Percentiles rank a stretch among this genome's conserved stretches.
phyloP scores from a whole-genome alignment of 371 early-diverging fungal genomes.

The Umbelopsis sp. region DNA sequence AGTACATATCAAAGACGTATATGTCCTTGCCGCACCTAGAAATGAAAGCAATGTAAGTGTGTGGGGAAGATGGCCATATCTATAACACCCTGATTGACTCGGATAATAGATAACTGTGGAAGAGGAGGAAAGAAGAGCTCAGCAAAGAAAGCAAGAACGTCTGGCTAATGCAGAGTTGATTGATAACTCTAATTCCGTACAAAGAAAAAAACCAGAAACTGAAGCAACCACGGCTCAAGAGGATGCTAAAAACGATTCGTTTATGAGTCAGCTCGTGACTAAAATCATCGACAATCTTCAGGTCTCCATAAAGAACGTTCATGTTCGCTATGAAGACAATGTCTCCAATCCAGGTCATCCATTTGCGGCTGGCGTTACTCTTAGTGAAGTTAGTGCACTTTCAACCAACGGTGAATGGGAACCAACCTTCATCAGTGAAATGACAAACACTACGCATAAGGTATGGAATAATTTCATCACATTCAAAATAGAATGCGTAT shows the following conservation, averaged over 20 bases:
- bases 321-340: constrained; percentile 93
- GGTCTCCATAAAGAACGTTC: constrained; percentile 93
- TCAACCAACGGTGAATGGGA: constrained; percentile 93
- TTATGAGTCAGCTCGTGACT: constrained; percentile 82
- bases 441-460: constrained; percentile 84
- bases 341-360: constrained; percentile 75
- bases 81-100: not conserved
- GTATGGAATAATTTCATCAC: constrained; percentile 27
- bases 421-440: constrained; percentile 77
- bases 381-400: constrained; percentile 89
- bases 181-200: constrained; percentile 34
- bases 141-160: constrained; percentile 82
- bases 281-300: constrained; percentile 97
- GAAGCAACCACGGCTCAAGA: constrained; percentile 40
- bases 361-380: constrained; percentile 91
- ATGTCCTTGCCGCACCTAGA: constrained; percentile 85
- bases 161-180: constrained; percentile 82
- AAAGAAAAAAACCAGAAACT: constrained; percentile 29
- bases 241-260: constrained; percentile 76
- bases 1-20: constrained; percentile 87
- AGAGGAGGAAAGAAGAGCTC: constrained; percentile 79
- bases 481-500: not conserved
- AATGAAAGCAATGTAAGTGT: constrained; percentile 67
- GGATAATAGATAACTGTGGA: constrained; percentile 70
- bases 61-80: constrained; percentile 19